Evolutionary conservation across 1,139 yeast genomes (phyloP).

Genomic region (Spencermartinsiella ligniputridi): DNA sequence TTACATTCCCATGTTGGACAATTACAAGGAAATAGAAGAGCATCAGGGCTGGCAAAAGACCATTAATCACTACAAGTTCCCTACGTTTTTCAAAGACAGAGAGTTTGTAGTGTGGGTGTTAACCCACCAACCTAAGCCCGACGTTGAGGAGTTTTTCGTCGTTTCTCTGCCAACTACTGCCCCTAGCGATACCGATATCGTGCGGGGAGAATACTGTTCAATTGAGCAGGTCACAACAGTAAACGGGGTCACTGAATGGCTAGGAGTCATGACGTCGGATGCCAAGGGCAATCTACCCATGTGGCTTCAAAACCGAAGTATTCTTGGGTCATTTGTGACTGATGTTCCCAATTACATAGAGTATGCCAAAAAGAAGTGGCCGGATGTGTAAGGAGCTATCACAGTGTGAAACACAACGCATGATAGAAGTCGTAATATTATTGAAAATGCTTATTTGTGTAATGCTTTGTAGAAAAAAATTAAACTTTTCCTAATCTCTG

Average conservation of each 20-base stretch:
- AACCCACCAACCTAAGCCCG: constrained; percentile 33
- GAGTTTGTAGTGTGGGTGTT: constrained; percentile 59
- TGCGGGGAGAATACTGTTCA: constrained; percentile 46
- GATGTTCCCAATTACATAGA: constrained; percentile 63
- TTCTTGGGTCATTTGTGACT: constrained; percentile 55
- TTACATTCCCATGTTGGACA: constrained; percentile 38
- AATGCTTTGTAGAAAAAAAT: too few species aligned
- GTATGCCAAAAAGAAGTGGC: constrained; percentile 37
- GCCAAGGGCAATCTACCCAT: constrained; percentile 66
- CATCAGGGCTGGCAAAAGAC: constrained; percentile 3
- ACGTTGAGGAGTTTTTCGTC: constrained; percentile 43
- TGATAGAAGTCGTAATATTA: not conserved
- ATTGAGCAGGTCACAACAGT: constrained; percentile 48
- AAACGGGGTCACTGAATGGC: constrained; percentile 50
- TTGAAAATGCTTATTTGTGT: too few species aligned
- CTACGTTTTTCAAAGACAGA: constrained; percentile 45
- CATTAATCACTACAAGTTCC: constrained; percentile 40
- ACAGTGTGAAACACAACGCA: too few species aligned
- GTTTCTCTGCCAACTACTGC: constrained; percentile 45
- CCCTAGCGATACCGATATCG: constrained; percentile 21
- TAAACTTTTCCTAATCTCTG: constrained; percentile 20
- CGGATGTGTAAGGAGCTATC: too few species aligned
- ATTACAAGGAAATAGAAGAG: constrained; percentile 24
- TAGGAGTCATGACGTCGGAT: constrained; percentile 59
- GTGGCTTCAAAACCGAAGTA: constrained; percentile 54